Percentiles rank a stretch among this genome's conserved stretches.
Evolutionary conservation across 177 flowering plant genomes (phyloP).

Genomic region (Vitis hybrid): DNA sequence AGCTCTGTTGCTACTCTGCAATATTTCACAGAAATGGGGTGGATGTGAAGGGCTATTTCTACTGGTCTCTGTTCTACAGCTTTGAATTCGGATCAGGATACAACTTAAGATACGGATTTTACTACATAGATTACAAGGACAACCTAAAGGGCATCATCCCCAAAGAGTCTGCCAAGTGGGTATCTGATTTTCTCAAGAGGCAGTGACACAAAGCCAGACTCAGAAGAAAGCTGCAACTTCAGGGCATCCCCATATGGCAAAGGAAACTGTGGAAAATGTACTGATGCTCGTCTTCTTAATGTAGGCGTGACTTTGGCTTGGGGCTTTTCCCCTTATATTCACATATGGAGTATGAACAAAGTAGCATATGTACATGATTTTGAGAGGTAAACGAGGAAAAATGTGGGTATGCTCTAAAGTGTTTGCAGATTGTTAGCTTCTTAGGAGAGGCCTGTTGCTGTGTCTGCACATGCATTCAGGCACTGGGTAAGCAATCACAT

Average conservation of each 20-base stretch:
- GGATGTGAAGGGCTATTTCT: constrained; percentile 20
- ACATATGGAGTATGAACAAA: too few relatives aligned
- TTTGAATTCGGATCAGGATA: constrained; percentile 21
- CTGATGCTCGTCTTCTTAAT: too few relatives aligned
- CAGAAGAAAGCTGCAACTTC: too few relatives aligned
- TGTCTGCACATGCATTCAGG: constrained; percentile 77
- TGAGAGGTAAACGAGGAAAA: too few relatives aligned
- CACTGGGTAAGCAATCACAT: constrained; percentile 66
- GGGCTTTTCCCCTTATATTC: too few relatives aligned
- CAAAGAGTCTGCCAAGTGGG: constrained; percentile 25
- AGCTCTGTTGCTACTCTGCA: too few relatives aligned
- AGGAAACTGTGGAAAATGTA: too few relatives aligned
- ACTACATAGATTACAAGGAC: constrained; percentile 18
- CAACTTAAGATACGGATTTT: constrained; percentile 15
- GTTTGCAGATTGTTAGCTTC: not conserved
- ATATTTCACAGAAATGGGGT: constrained; percentile 17
- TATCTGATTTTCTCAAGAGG: constrained; percentile 7
- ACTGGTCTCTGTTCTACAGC: constrained; percentile 17
- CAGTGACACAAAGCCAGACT: too few relatives aligned
- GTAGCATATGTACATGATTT: too few relatives aligned
- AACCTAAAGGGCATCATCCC: constrained; percentile 24
- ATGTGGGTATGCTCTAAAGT: too few relatives aligned
- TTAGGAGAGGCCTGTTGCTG: constrained; percentile 3
- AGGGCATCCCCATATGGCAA: too few relatives aligned
- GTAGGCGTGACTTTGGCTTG: too few relatives aligned